Conservation (phyloP, 2,329 filamentous ascomycete species). For the Talaromyces sp. region DNA sequence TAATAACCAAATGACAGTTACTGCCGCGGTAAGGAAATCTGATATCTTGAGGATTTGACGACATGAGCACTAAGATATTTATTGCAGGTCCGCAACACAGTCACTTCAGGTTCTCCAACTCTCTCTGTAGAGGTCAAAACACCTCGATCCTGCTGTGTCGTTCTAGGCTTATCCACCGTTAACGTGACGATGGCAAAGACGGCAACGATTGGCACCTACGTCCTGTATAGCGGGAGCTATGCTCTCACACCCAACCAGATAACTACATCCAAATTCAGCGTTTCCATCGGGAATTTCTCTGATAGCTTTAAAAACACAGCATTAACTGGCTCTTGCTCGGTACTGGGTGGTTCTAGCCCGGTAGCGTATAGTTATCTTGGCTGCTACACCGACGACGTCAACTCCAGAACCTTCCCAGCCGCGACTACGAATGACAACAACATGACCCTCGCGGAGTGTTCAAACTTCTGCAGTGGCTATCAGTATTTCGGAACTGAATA, state of each 20-base stretch:
- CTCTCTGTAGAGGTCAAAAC: slow-evolving; percentile 11
- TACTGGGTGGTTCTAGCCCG: slow-evolving; percentile 1
- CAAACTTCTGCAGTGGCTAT: slow-evolving; percentile 24
- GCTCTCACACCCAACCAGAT: slow-evolving; percentile 4
- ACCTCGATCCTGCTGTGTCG: slow-evolving; percentile 10
- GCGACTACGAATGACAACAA: slow-evolving; percentile 14
- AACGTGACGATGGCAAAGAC: slow-evolving; percentile 12
- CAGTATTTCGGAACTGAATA: slow-evolving; percentile 29
- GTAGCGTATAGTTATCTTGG: slow-evolving; percentile 19
- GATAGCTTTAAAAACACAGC: slow-evolving; percentile 11
- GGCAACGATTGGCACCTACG: slow-evolving; percentile 2
- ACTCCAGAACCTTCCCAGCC: slow-evolving; percentile 16
- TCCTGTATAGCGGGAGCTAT: slow-evolving; percentile 11
- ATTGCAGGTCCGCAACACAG: slow-evolving; percentile 9
- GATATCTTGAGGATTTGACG: not conserved
- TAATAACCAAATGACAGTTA: slow-evolving; percentile 10
- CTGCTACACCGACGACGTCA: slow-evolving; percentile 25
- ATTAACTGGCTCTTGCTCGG: slow-evolving; percentile 10
- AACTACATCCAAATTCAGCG: slow-evolving; percentile 10
- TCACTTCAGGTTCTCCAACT: not conserved
- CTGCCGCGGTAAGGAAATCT: slow-evolving; percentile 3
- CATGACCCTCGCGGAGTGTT: slow-evolving; percentile 26
- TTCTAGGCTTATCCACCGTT: slow-evolving; percentile 2
- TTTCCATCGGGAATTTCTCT: slow-evolving; percentile 2
- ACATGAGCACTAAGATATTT: not conserved